Conservation (phyloP, 768 basidiomycete species). For the Calocybe gangraenosa region DNA sequence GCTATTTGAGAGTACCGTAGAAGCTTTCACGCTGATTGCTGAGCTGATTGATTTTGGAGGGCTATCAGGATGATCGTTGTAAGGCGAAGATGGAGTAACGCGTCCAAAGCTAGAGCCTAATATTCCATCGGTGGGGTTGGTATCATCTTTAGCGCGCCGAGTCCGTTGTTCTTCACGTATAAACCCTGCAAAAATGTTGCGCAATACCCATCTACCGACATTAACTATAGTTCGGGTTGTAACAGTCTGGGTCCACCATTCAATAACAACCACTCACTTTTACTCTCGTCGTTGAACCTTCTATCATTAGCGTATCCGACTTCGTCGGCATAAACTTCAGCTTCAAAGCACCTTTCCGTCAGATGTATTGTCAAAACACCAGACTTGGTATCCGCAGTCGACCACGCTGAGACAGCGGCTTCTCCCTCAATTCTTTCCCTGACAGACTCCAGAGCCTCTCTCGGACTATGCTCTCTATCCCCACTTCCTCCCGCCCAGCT, state of each 20-base stretch:
- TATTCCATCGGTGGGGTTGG: conserved; percentile 19
- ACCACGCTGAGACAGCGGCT: conserved; percentile 82
- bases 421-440: conserved; percentile 94
- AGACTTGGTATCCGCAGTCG: conserved; percentile 82
- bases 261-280: conserved; percentile 49
- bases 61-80: conserved; percentile 5
- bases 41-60: conserved; percentile 17
- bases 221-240: conserved; percentile 56
- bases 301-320: conserved; percentile 63
- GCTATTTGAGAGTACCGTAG: conserved; percentile 24
- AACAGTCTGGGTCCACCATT: conserved; percentile 1
- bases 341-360: conserved; percentile 86
- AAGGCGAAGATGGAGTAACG: background rate
- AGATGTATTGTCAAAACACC: conserved; percentile 87
- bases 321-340: conserved; percentile 94
- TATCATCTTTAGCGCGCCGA: conserved; percentile 30
- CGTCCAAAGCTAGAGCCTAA: conserved; percentile 18
- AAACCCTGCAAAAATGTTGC: conserved; percentile 81
- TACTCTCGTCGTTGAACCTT: conserved; percentile 70
- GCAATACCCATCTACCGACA: conserved; percentile 86
- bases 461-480: conserved; percentile 57
- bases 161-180: conserved; percentile 63
- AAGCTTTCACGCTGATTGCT: conserved; percentile 19
- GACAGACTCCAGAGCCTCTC: conserved; percentile 85
- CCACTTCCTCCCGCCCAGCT: conserved; percentile 37